Evolutionary conservation across 2,329 filamentous ascomycete genomes (phyloP).

Genomic region (Tolypocladium ophioglossoides): DNA sequence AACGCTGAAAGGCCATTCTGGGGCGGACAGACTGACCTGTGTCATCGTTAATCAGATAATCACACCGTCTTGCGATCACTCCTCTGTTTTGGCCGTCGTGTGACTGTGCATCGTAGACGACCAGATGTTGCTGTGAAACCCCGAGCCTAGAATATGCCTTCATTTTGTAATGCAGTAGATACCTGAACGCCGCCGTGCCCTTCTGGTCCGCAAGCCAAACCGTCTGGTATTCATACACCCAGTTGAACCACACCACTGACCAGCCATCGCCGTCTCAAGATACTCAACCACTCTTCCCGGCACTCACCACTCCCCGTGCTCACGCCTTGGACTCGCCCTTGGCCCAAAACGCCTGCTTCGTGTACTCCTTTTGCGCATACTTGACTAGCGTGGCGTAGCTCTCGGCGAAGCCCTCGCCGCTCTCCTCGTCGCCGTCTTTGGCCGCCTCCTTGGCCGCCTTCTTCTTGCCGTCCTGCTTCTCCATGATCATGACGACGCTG

Average conservation of each 20-base stretch:
- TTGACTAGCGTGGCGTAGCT: slow-evolving; percentile 55
- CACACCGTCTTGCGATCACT: background rate
- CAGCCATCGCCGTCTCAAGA: background rate
- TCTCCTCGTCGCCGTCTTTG: slow-evolving; percentile 33
- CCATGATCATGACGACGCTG: slow-evolving; percentile 83
- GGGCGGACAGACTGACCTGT: background rate
- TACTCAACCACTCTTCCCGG: background rate
- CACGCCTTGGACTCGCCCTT: slow-evolving; percentile 24
- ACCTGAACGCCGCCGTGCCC: slow-evolving; percentile 29
- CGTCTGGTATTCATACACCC: slow-evolving; percentile 26
- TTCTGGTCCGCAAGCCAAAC: slow-evolving; percentile 15
- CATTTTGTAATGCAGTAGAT: slow-evolving; percentile 17
- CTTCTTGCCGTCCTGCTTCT: slow-evolving; percentile 40
- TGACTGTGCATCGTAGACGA: background rate
- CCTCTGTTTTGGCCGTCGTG: background rate
- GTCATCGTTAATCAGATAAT: background rate
- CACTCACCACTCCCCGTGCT: background rate
- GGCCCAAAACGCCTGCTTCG: slow-evolving; percentile 43
- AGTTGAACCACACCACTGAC: slow-evolving; percentile 12
- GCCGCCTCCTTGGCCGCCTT: slow-evolving; percentile 32
- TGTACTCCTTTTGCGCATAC: slow-evolving; percentile 54
- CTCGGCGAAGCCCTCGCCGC: slow-evolving; percentile 50
- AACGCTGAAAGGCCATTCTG: background rate
- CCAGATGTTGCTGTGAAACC: background rate
- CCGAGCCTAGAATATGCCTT: background rate